Percentiles rank a stretch among this genome's conserved stretches.
Evolutionary conservation across 179 eudicot species (phyloP).

Genomic region (Heliamphora pulchella): DNA sequence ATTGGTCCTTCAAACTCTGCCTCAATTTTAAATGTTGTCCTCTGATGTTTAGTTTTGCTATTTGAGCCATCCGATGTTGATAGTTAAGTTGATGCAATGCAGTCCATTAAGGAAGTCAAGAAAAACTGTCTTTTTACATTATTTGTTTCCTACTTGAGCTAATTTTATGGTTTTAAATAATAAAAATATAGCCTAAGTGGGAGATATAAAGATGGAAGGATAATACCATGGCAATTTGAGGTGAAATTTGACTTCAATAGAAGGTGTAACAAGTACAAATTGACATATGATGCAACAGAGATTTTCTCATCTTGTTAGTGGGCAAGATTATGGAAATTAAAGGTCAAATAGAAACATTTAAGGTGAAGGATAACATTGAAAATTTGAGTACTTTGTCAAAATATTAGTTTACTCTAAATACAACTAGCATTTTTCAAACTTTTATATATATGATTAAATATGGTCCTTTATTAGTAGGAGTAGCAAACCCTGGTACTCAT

Average conservation of each 20-base stretch:
- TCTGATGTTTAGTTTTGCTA: background rate
- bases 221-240: background rate
- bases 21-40: background rate
- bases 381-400: background rate
- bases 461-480: background rate
- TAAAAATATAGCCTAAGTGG: too few species aligned
- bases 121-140: too few species aligned
- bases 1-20: background rate
- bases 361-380: background rate
- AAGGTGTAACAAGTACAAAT: background rate
- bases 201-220: too few species aligned
- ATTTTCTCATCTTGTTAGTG: background rate
- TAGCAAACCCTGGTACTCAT: background rate
- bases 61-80: background rate
- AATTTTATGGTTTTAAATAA: too few species aligned
- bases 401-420: background rate
- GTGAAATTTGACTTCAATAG: background rate
- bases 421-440: background rate
- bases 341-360: background rate
- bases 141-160: background rate
- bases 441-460: background rate
- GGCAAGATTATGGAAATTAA: background rate
- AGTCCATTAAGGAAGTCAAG: background rate
- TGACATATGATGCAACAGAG: background rate
- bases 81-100: background rate